A percentile compares a stretch with the other conserved stretches of the same genome.
phyloP scores from a whole-genome alignment of 1,284 basidiomycete species.

The Austroboletus novae-zelandiae region DNA sequence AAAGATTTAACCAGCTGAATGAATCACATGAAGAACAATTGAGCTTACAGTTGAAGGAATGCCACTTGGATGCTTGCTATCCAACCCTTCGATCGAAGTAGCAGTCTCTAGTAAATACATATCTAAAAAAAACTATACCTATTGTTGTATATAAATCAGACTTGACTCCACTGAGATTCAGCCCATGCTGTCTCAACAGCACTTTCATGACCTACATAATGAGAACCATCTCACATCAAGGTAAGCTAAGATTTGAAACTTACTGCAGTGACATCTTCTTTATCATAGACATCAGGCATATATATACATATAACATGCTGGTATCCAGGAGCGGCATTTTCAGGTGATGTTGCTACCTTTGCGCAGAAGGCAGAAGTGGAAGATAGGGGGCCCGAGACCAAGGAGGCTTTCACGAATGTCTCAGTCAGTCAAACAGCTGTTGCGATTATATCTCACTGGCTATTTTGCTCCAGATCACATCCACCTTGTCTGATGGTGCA shows the following conservation, averaged over 20 bases:
- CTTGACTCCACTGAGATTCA: slow-evolving; percentile 66
- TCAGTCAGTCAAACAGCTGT: not conserved
- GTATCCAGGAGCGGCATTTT: slow-evolving; percentile 44
- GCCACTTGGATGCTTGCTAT: slow-evolving; percentile 73
- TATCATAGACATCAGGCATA: slow-evolving; percentile 66
- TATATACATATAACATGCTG: slow-evolving; percentile 72
- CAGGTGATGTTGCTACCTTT: slow-evolving; percentile 65
- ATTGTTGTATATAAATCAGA: slow-evolving; percentile 64
- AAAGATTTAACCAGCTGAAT: not conserved
- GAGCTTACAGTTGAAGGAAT: slow-evolving; percentile 59
- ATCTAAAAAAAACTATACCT: slow-evolving; percentile 35
- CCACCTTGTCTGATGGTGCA: slow-evolving; percentile 56
- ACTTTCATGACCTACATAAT: slow-evolving; percentile 61
- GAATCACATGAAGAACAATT: slow-evolving; percentile 6
- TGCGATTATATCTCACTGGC: slow-evolving; percentile 40
- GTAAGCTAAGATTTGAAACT: slow-evolving; percentile 3
- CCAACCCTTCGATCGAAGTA: slow-evolving; percentile 45
- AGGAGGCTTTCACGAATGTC: slow-evolving; percentile 44
- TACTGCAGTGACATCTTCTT: slow-evolving; percentile 54
- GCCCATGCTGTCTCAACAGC: slow-evolving; percentile 59
- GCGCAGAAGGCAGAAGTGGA: slow-evolving; percentile 50
- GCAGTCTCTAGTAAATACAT: not conserved
- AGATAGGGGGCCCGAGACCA: slow-evolving; percentile 59
- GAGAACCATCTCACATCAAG: not conserved
- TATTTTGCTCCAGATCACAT: slow-evolving; percentile 56